Evolutionary conservation across 805 yeast genomes (phyloP).

Genomic region (Wickerhamiella parazyma): DNA sequence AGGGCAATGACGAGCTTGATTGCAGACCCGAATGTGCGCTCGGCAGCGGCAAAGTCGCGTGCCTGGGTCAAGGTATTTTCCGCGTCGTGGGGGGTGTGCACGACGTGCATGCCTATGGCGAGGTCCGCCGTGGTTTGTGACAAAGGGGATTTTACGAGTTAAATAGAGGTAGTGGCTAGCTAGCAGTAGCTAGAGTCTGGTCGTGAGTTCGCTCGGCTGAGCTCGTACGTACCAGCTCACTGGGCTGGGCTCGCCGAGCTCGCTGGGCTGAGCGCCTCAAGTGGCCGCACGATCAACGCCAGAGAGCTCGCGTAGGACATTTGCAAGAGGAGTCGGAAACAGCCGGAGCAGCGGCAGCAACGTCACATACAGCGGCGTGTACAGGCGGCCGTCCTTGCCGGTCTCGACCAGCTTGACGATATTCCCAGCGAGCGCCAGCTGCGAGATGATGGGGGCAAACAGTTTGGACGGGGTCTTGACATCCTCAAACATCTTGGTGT

Average conservation of each 20-base stretch:
- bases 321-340: conserved; percentile 57
- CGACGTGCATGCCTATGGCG: neutral
- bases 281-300: conserved; percentile 47
- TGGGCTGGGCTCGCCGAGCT: too few species aligned
- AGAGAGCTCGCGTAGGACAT: conserved; percentile 39
- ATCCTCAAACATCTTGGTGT: conserved; percentile 58
- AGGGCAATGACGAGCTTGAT: conserved; percentile 3
- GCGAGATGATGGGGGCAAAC: conserved; percentile 74
- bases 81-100: neutral
- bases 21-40: conserved; percentile 1
- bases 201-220: too few species aligned
- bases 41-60: conserved; percentile 5
- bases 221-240: too few species aligned
- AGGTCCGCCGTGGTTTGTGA: too few species aligned
- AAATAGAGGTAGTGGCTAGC: too few species aligned
- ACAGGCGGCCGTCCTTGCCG: conserved; percentile 56
- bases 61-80: conserved; percentile 8
- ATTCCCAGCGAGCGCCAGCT: conserved; percentile 45
- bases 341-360: conserved; percentile 52
- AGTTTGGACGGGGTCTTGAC: conserved; percentile 60
- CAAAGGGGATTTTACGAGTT: too few species aligned
- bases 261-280: too few species aligned
- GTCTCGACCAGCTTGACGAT: conserved; percentile 42
- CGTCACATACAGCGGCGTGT: conserved; percentile 63
- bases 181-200: too few species aligned